phyloP scores from a whole-genome alignment of 1,139 yeast genomes.

The Saccharomyces hybrid region DNA sequence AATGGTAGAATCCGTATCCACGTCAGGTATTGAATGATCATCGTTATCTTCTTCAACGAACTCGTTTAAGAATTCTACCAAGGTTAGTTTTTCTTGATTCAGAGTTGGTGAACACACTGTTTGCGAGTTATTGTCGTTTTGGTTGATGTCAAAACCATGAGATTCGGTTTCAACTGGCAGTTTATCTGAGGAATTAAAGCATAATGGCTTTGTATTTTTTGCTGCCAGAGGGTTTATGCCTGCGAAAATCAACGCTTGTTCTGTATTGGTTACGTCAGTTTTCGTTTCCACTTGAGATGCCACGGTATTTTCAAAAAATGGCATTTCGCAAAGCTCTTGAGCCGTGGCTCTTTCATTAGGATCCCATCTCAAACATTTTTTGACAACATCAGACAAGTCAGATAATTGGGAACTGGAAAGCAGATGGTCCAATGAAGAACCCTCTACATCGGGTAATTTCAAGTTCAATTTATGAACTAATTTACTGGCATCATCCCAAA shows the following conservation, averaged over 20 bases:
- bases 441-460: constrained; percentile 42
- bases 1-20: constrained; percentile 11
- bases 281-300: constrained; percentile 6
- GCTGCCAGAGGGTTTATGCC: constrained; percentile 14
- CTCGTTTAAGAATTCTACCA: neutral
- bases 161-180: neutral
- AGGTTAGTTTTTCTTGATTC: neutral
- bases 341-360: constrained; percentile 50
- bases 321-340: constrained; percentile 39
- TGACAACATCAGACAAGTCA: constrained; percentile 45
- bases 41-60: constrained; percentile 5
- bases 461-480: constrained; percentile 49
- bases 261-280: constrained; percentile 12
- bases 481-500: constrained; percentile 53
- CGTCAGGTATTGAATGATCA: constrained; percentile 3
- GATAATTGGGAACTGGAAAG: constrained; percentile 35
- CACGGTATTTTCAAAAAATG: constrained; percentile 46
- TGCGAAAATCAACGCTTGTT: constrained; percentile 25
- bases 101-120: neutral
- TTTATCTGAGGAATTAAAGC: constrained; percentile 8
- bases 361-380: constrained; percentile 58
- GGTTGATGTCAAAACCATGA: constrained; percentile 1
- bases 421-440: constrained; percentile 35
- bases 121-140: neutral
- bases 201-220: constrained; percentile 8